These are phyloP conservation scores for Croton setiger DNA, from an alignment of 441 rosid species.

Conservation along the genomic window DNA sequence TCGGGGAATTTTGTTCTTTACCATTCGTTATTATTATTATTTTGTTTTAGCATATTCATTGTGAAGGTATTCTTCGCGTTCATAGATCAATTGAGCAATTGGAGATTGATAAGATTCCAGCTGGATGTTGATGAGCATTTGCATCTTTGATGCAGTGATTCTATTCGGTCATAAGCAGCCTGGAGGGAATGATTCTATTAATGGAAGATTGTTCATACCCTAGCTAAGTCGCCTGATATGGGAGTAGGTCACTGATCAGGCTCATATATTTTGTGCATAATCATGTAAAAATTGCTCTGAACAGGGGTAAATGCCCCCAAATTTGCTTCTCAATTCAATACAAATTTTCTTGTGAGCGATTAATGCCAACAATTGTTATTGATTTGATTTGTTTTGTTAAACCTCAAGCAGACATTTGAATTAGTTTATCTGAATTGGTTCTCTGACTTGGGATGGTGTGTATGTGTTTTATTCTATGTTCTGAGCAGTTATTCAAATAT, in stretches of 20 bases:
- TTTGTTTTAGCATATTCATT: constrained; percentile 1
- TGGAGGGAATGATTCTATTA: too few relatives aligned
- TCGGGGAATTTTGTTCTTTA: background rate
- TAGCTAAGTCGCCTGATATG: background rate
- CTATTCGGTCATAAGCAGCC: background rate
- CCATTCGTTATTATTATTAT: too few relatives aligned
- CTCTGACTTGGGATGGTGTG: too few relatives aligned
- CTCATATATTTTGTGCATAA: background rate
- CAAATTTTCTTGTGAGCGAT: background rate
- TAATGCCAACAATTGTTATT: background rate
- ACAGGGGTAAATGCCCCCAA: background rate
- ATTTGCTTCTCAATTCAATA: too few relatives aligned
- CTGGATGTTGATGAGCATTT: background rate
- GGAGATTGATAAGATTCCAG: background rate
- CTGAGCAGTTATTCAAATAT: too few relatives aligned
- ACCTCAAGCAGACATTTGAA: background rate
- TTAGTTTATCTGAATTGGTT: too few relatives aligned
- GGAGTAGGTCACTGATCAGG: background rate
- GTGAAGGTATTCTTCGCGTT: background rate
- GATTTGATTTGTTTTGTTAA: background rate
- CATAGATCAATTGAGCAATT: constrained; percentile 1
- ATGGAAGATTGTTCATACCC: background rate
- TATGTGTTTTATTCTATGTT: too few relatives aligned
- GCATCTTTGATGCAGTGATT: background rate
- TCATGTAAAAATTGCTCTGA: background rate